Evolutionary conservation across 495 filamentous ascomycete genomes (phyloP).

Genomic region (Lineolata rhizophorae): DNA sequence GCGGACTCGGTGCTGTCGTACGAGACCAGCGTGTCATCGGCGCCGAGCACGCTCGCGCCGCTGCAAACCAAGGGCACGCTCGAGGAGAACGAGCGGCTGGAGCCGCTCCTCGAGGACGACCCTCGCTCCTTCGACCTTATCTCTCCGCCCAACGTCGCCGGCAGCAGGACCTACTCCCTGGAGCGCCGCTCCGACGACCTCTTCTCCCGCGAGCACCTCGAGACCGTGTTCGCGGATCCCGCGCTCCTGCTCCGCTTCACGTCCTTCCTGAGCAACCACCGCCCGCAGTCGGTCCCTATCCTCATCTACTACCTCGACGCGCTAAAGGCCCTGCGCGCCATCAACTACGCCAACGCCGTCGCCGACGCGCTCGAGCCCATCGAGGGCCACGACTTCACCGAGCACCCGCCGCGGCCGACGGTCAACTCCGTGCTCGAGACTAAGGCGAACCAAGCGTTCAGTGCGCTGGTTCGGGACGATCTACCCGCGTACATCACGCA

Average conservation of each 20-base stretch:
- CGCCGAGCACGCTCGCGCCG: slow-evolving; percentile 15
- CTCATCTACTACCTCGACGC: slow-evolving; percentile 44
- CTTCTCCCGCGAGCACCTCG: slow-evolving; percentile 42
- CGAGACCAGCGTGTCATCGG: slow-evolving; percentile 18
- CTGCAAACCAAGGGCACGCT: slow-evolving; percentile 18
- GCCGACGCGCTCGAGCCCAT: slow-evolving; percentile 28
- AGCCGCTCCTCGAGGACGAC: slow-evolving; percentile 28
- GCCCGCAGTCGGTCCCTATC: slow-evolving; percentile 44
- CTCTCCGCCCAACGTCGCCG: slow-evolving; percentile 13
- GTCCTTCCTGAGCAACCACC: slow-evolving; percentile 48
- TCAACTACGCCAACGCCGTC: slow-evolving; percentile 46
- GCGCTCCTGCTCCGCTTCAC: slow-evolving; percentile 38
- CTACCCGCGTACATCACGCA: slow-evolving; percentile 50
- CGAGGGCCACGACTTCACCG: slow-evolving; percentile 22
- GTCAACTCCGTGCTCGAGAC: slow-evolving; percentile 32
- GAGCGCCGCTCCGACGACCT: slow-evolving; percentile 39
- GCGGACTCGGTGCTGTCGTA: slow-evolving; percentile 17
- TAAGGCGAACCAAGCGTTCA: slow-evolving; percentile 34
- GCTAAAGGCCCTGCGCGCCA: slow-evolving; percentile 44
- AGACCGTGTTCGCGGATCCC: slow-evolving; percentile 36
- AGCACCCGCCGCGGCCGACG: slow-evolving; percentile 22
- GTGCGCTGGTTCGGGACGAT: slow-evolving; percentile 37
- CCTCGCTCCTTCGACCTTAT: slow-evolving; percentile 31
- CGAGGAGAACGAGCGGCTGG: slow-evolving; percentile 24
- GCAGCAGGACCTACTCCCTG: slow-evolving; percentile 24